Percentiles rank a stretch among this genome's conserved stretches.
Evolutionary conservation across 805 yeast species (phyloP).

Genomic region (Maudiozyma turicensis): DNA sequence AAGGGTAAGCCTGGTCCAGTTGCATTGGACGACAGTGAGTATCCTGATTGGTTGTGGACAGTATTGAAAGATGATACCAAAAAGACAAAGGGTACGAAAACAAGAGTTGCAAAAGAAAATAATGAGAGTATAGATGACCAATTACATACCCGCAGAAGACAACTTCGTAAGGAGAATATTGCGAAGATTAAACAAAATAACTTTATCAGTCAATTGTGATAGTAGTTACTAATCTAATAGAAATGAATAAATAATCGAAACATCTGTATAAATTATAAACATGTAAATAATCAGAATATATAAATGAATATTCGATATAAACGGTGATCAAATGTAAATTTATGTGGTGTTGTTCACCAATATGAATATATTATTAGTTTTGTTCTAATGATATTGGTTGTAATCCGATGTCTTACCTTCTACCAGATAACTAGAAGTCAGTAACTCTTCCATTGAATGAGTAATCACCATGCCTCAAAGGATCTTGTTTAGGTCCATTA

Average conservation of each 20-base stretch:
- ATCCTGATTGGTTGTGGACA: conserved; percentile 94
- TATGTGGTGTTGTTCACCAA: too few relatives aligned
- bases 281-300: background rate
- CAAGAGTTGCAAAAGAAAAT: conserved; percentile 39
- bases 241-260: background rate
- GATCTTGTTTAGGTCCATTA: conserved; percentile 98
- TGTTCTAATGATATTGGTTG: too few relatives aligned
- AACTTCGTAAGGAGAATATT: conserved; percentile 59
- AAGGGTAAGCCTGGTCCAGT: conserved; percentile 81
- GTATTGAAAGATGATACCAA: conserved; percentile 42
- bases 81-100: background rate
- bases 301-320: too few relatives aligned
- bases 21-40: conserved; percentile 78
- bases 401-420: background rate
- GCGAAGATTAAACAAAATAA: conserved; percentile 66
- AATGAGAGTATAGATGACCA: conserved; percentile 48
- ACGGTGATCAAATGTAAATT: too few relatives aligned
- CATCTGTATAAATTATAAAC: background rate
- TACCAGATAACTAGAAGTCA: conserved; percentile 50
- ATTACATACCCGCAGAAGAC: conserved; percentile 57
- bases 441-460: conserved; percentile 94
- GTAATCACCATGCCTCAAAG: conserved; percentile 84
- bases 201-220: conserved; percentile 34
- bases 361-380: too few relatives aligned
- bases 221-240: too few relatives aligned